phyloP scores from a whole-genome alignment of 192 early-diverging fungal genomes.

The Tieghemiomyces parasiticus region DNA sequence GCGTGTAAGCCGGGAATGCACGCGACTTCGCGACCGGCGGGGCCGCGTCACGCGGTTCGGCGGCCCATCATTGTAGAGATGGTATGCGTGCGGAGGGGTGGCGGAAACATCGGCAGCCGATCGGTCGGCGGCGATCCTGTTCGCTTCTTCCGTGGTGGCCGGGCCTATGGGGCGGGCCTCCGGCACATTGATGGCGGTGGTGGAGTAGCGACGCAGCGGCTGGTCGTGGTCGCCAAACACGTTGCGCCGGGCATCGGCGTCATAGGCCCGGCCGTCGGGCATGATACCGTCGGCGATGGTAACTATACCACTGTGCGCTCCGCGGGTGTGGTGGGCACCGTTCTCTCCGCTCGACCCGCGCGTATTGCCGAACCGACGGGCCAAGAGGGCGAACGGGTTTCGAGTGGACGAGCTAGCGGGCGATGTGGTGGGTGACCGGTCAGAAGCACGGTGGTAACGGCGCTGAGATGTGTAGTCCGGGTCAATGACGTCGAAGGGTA shows the following conservation, averaged over 20 bases:
- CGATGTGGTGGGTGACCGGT: neutral
- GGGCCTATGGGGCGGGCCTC: neutral
- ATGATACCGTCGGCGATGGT: slow-evolving; percentile 8
- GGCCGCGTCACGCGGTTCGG: neutral
- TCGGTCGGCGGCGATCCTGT: neutral
- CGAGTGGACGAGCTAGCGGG: neutral
- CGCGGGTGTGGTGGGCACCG: neutral
- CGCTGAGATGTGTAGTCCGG: slow-evolving; percentile 4
- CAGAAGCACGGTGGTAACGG: neutral
- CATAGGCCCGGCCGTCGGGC: slow-evolving; percentile 1
- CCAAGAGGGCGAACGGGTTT: slow-evolving; percentile 8
- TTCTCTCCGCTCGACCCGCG: no score
- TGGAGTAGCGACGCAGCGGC: slow-evolving; percentile 10
- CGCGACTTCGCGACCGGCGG: no score
- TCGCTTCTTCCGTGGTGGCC: neutral
- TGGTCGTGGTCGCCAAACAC: no score
- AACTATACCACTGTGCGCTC: neutral
- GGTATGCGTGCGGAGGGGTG: neutral
- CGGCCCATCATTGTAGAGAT: neutral
- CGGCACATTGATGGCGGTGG: slow-evolving; percentile 8
- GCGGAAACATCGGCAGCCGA: neutral
- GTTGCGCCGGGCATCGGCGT: no score
- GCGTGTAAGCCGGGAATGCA: no score
- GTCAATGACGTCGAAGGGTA: slow-evolving; percentile 10
- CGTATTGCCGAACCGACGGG: slow-evolving; percentile 1